Evolutionary conservation across 2,329 filamentous ascomycete genomes (phyloP).

Genomic region (Ophiostoma sp.): DNA sequence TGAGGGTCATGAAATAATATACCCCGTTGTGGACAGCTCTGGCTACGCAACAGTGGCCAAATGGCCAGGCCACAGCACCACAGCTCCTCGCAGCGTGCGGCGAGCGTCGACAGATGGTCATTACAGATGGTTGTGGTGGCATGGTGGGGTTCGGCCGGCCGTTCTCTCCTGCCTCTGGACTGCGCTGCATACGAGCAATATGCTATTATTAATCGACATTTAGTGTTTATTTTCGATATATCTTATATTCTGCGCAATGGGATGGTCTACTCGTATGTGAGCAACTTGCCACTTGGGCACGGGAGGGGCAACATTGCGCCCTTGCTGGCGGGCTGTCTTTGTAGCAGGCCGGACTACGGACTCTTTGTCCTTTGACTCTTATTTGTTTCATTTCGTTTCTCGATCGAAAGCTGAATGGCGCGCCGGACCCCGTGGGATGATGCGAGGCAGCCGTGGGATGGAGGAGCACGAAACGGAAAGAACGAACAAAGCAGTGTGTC

Average conservation of each 20-base stretch:
- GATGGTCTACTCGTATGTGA: background rate
- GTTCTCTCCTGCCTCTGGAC: background rate
- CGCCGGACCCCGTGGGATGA: conserved; percentile 1
- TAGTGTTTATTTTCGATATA: too few relatives aligned
- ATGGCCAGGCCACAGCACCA: background rate
- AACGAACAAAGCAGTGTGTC: background rate
- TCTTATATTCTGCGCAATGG: too few relatives aligned
- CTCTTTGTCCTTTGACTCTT: background rate
- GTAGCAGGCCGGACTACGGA: background rate
- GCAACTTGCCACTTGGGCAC: background rate
- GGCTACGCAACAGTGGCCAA: too few relatives aligned
- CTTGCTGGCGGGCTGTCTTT: background rate
- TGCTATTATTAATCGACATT: too few relatives aligned
- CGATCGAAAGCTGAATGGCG: background rate
- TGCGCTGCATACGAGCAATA: background rate
- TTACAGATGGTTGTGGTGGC: conserved; percentile 13
- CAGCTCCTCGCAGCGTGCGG: background rate
- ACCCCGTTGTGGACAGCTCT: conserved; percentile 6
- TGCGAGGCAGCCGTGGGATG: background rate
- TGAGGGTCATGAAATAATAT: conserved; percentile 11
- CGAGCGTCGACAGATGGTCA: background rate
- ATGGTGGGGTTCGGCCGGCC: conserved; percentile 14
- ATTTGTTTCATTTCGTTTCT: background rate
- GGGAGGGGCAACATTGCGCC: conserved; percentile 7
- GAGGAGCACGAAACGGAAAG: background rate